phyloP scores from a whole-genome alignment of 2,329 filamentous ascomycete species.

The Neonectria faginata region DNA sequence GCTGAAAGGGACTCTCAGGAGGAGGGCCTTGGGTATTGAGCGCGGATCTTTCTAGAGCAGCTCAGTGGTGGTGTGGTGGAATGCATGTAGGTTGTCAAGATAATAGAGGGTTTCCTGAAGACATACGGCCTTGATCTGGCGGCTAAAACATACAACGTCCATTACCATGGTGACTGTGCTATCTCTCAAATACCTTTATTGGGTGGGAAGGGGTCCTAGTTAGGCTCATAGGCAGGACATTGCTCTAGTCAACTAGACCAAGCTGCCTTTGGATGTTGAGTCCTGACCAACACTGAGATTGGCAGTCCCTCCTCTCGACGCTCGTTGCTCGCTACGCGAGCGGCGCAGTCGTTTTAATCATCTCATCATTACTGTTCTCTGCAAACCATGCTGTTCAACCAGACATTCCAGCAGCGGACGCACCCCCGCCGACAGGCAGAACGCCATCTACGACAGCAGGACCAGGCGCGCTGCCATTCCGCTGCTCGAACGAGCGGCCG shows the following conservation, averaged over 20 bases:
- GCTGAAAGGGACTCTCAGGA: constrained; percentile 19
- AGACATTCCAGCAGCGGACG: constrained; percentile 24
- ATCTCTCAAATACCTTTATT: not conserved
- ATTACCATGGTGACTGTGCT: not conserved
- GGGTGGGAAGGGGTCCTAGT: not conserved
- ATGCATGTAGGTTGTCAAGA: constrained; percentile 34
- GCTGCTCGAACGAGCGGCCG: constrained; percentile 28
- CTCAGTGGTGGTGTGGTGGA: constrained; percentile 31
- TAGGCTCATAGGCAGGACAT: not conserved
- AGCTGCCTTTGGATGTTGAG: not conserved
- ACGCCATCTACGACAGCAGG: not conserved
- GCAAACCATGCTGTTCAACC: constrained; percentile 11
- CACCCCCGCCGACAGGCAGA: constrained; percentile 9
- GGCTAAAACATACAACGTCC: not conserved
- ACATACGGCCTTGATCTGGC: constrained; percentile 14
- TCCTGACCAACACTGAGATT: not conserved
- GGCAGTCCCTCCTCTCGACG: constrained; percentile 17
- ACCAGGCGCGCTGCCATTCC: constrained; percentile 26
- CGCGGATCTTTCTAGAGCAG: constrained; percentile 34
- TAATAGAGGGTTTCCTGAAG: constrained; percentile 36
- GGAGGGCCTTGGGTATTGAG: constrained; percentile 23
- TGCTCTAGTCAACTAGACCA: no score
- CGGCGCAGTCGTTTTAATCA: constrained; percentile 7
- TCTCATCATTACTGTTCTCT: not conserved
- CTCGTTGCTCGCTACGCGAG: constrained; percentile 28